Evolutionary conservation across 2,329 filamentous ascomycete genomes (phyloP), one percentile per base, ranked within the genome.

Genomic region (Colletotrichum sp.): DNA sequence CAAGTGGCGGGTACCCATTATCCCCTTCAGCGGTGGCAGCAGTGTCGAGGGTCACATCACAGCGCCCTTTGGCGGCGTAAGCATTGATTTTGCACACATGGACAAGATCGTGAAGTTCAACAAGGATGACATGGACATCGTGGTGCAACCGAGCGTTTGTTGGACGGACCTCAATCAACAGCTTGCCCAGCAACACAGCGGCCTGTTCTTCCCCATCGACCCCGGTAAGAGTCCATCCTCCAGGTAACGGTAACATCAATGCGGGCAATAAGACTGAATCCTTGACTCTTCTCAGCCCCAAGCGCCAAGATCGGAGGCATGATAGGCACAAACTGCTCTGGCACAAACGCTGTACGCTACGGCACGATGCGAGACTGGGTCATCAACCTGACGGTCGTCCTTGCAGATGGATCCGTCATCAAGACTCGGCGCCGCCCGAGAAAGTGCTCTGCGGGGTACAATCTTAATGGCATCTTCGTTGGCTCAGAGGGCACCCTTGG

Each of bases 361-460:
- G 93, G 93, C 0, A 94, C 93, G 0, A 94, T 94, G 93, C 93
- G 93, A 78, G 93, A 94, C 78, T 94, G 92, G 88, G 93, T 94
- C 2, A 86, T 94, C 75, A 94, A 92, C 78, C 81, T 94, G 36
- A 94, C 93, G 0, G 92, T 94, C 0, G 93, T 94, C 0, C 86
- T 95, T 60, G 90, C 93, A 2, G 92, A 94, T 80, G 93, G 93
- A 1, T 89, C 87, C 0, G 75, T 85, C n/a, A 91, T 95, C 82
- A 94, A 94, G 80, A 95, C 93, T 0, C 86, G 93, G n/a, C 87
- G 88, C 58, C 87, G 93, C 6, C 93, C 93, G 4, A 86, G 91
- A 13, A 95, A 95, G 80, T 92, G 91, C 0, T 91, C 92, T 1
- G 93, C 93, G 1, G 93, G 93, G 0, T 95, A 95, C 80, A 94